Evolutionary conservation across 2,329 filamentous ascomycete genomes (phyloP), one percentile per base, ranked within the genome.

Genomic region (Aspergillus pseudoglaucus): DNA sequence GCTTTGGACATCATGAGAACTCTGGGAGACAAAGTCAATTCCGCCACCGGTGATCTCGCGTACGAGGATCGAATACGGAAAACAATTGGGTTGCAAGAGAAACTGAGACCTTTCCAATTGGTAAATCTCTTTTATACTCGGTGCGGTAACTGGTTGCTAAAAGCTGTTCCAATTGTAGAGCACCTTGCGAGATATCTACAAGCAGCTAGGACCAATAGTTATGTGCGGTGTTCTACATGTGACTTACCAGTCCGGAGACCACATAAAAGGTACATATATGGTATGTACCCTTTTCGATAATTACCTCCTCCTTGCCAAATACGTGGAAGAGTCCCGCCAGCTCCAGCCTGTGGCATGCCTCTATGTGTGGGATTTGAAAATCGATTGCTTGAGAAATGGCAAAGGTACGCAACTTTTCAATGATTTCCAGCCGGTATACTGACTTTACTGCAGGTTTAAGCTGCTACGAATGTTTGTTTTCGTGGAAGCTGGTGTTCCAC

Each of bases 401-500:
- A 59, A 58, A 58, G 68, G 68, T 70, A n/a, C 9, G 7, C 14
- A 22, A 15, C 4, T 44, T 27, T 39, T 12, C 10, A 25, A 10
- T 41, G 51, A 37, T 57, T 64, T 37, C 64, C 42, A 10, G 45
- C 30, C 22, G n/a, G 17, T 6, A 40, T n/a, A 17, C 17, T 46
- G 33, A 50, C 15, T 20, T 12, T 25, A 48, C 14, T 42, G 41
- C 51, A 95, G 90, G 89, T 0, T 65, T 97, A 6, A 89, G 91
- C 74, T 96, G 90, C 60, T 85, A 93, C 53, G 88, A 87, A 3
- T 87, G 88, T 1, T 83, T 87, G 0, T 88, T 88, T 65, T 93
- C 90, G 1, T 97, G 90, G 91, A 98, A 97, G 64, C 61, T 96
- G 9, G 77, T 88, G 2, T 96, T 97, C 60, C 84, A 93, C 63